These are phyloP conservation scores for Jaapia argillacea DNA, from an alignment of 768 basidiomycete species.

Conservation along the genomic window DNA sequence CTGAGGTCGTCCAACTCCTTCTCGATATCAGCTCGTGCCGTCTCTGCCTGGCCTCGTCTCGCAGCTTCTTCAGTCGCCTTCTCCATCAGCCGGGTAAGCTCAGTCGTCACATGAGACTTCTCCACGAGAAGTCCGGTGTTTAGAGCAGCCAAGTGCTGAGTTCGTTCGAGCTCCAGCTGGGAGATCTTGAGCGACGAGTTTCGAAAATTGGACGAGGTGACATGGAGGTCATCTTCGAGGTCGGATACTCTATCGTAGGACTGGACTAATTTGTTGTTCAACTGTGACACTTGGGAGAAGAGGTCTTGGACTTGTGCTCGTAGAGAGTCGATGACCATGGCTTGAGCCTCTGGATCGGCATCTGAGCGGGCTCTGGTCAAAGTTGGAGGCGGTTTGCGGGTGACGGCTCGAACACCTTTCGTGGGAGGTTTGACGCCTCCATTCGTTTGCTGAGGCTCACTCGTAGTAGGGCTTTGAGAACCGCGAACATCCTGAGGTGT, in stretches of 20 bases:
- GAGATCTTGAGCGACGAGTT: conserved; percentile 56
- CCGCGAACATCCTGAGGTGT: too few species aligned
- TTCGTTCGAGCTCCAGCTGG: conserved; percentile 76
- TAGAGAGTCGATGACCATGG: conserved; percentile 72
- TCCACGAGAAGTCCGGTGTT: conserved; percentile 91
- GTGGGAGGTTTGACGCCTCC: too few species aligned
- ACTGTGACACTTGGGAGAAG: conserved; percentile 80
- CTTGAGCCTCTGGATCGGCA: conserved; percentile 55
- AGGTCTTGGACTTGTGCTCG: conserved; percentile 79
- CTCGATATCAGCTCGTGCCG: conserved; percentile 75
- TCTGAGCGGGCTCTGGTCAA: too few species aligned
- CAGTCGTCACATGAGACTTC: conserved; percentile 78
- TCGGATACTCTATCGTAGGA: conserved; percentile 89
- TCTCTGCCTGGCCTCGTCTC: conserved; percentile 83
- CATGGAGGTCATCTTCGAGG: conserved; percentile 83
- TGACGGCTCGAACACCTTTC: too few species aligned
- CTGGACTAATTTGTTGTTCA: conserved; percentile 87
- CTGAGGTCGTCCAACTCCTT: conserved; percentile 93
- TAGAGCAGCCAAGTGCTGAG: conserved; percentile 80
- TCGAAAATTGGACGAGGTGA: conserved; percentile 48
- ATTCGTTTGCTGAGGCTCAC: too few species aligned
- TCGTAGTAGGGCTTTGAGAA: too few species aligned
- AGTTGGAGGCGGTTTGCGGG: too few species aligned
- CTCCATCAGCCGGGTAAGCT: conserved; percentile 90
- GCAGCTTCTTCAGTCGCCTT: conserved; percentile 93